Base-by-base conservation (phyloP, 176 grass and related monocot species). In the Triticum urartu region DNA sequence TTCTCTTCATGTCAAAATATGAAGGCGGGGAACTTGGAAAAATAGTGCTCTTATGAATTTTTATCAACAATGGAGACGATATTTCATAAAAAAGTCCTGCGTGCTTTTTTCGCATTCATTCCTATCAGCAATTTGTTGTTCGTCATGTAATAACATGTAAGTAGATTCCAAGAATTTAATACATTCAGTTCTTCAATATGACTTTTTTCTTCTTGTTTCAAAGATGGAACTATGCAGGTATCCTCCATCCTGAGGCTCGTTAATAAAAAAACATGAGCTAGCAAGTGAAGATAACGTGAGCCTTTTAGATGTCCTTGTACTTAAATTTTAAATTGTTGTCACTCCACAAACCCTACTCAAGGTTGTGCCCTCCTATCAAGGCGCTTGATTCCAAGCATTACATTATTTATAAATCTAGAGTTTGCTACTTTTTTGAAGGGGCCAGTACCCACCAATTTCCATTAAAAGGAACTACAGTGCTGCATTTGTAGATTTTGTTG, bases 241-340 rank as follows among this genome's bases (percentile, higher is more conserved):
- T 47, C 92, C 15, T 93, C 85, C 2, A 86, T 99, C 26, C 26
- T 28, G 26, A 28, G 26, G 26, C 26, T 28, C 26, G 26, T 28
- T 28, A 28, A 28, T 28, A 28, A 28, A 28, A 28, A 28, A 28
- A 84, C 26, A 28, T 79, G 88, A 78, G 79, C 85, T 99, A 62
- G 43, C 72, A 82, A 91, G 75, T 73, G 97, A 96, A 76, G 85
- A 89, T 52, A 92, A 99, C 94, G 94, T 99, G 82, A 58, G 50
- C 58, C 68, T 64, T 56, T 64, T 33, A 76, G 36, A 76, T 61
- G 4, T 11, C 10, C 6, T 74, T 81, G 24, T 24, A 64, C 22
- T 77, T 91, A 17, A 22, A 48, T 14, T 75, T 81, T 68, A 47
- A 34, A 26, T 35, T 21, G n/a, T 38, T 61, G 7, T 0, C 5